These are phyloP conservation scores for Carex cristatella DNA, from an alignment of 176 grass and related monocot genomes.

Conservation along the genomic window DNA sequence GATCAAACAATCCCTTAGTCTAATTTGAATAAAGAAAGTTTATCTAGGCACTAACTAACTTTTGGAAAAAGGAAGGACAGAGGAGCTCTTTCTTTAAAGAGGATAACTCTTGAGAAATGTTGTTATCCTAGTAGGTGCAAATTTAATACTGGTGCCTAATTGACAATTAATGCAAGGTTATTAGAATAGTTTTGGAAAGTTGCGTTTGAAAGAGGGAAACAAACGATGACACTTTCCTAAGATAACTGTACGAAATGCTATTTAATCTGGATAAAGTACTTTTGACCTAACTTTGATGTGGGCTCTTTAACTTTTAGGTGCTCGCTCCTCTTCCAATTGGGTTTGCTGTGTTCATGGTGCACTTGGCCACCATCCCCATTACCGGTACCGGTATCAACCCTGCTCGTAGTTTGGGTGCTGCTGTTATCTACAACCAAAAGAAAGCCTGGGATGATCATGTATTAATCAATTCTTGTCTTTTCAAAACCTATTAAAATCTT, in stretches of 20 bases:
- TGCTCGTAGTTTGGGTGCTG: conserved; percentile 22
- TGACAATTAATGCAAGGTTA: too few relatives aligned
- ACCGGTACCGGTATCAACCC: conserved; percentile 27
- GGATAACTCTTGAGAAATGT: not conserved
- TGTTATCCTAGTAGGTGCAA: not conserved
- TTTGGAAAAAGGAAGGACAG: not conserved
- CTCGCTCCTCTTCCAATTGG: conserved; percentile 26
- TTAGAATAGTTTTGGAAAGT: not conserved
- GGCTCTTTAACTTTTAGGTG: conserved; percentile 8
- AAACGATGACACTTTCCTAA: not conserved
- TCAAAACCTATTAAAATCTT: not conserved
- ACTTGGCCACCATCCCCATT: conserved; percentile 28
- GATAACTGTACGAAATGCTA: not conserved
- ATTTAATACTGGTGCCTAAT: too few relatives aligned
- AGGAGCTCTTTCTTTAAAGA: too few relatives aligned
- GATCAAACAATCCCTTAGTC: not conserved
- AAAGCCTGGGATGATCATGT: conserved; percentile 17
- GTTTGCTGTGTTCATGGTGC: conserved; percentile 26
- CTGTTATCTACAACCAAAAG: conserved; percentile 21
- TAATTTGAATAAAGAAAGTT: not conserved
- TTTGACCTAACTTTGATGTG: not conserved
- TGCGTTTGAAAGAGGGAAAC: conserved; percentile 5
- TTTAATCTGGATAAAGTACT: not conserved
- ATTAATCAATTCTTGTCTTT: not conserved
- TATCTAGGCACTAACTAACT: not conserved